Percentiles rank a stretch among this genome's conserved stretches.
phyloP scores from a whole-genome alignment of 1,284 basidiomycete genomes.

The Vanrija humicola region DNA sequence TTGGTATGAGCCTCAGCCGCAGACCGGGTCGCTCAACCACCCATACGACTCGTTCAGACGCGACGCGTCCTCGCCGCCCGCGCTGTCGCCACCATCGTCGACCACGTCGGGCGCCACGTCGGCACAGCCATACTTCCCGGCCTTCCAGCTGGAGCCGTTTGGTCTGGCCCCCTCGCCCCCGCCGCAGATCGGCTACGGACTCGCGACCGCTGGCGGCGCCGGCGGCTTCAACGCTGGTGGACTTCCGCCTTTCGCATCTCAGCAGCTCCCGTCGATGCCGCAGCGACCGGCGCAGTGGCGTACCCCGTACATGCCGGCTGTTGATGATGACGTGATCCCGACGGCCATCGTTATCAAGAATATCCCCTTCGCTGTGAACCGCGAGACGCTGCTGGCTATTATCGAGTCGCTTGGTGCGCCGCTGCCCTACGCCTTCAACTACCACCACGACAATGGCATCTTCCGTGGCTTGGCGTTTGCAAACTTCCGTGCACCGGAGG shows the following conservation, averaged over 20 bases:
- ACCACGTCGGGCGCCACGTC: conserved; percentile 31
- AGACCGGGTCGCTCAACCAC: conserved; percentile 21
- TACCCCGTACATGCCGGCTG: conserved; percentile 7
- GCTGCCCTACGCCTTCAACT: conserved; percentile 99
- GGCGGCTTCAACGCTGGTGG: conserved; percentile 22
- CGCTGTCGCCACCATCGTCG: conserved; percentile 41
- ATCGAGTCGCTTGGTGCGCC: conserved; percentile 94
- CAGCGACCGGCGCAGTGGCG: conserved; percentile 6
- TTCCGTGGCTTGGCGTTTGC: conserved; percentile 98
- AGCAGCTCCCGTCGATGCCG: conserved; percentile 23
- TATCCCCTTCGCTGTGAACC: conserved; percentile 97
- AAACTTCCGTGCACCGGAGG: conserved; percentile 86
- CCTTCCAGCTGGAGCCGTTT: conserved; percentile 15
- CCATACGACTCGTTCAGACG: conserved; percentile 35
- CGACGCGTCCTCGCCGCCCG: conserved; percentile 34
- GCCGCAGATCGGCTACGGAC: conserved; percentile 24
- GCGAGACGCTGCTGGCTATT: conserved; percentile 91
- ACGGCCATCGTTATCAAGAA: conserved; percentile 99
- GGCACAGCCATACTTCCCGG: conserved; percentile 13
- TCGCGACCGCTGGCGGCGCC: conserved; percentile 19
- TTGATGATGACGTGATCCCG: conserved; percentile 85
- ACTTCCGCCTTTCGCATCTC: conserved; percentile 28
- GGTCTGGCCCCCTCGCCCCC: conserved; percentile 41
- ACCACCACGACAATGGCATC: conserved; percentile 90
- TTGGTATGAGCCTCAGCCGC: conserved; percentile 39